Base-by-base conservation (phyloP, 768 basidiomycete genomes). In the Lactifluus volemus region DNA sequence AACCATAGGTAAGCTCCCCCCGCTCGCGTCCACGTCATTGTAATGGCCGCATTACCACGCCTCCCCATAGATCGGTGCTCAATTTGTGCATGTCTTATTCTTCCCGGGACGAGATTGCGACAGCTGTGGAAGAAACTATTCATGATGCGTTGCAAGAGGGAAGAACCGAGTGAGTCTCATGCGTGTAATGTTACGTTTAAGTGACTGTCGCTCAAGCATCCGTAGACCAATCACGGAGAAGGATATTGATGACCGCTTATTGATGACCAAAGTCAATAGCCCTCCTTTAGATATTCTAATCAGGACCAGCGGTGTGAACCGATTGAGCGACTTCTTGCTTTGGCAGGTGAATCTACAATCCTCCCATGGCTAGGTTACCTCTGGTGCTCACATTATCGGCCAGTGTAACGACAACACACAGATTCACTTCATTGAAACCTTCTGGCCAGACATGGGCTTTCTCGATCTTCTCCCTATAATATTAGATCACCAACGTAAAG, bases 61-160 rank as follows among this genome's bases (percentile, higher is more conserved):
- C 5, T 34, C 15, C 32, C 41, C 25, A 12, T 58, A 98, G 95
- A 36, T 85, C 89, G 1, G 86, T 95, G 30, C 78, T 98, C 39
- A 98, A 98, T 69, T 76, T 98, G 5, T 92, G 90, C 74, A 92
- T 94, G 79, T 87, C 96, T 0, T 99, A 98, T 69, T 80, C 92
- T 5, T 88, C 94, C 2, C 81, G 88, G 32, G 91, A 99, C 69
- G 97, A 99, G 72, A 94, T 98, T 12, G 81, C 89, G 2, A 82
- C 83, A 0, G 90, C 96, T 0, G 81, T 98, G 3, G 76, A 84
- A 62, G 72, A 75, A 1, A 76, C 75, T 41, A 76, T 84, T 44
- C 72, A 73, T 8, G 70, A 76, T n/a, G 74, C 75, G 32, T 67
- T 78, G n/a, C 68, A 73, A 55, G 55, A 67, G 7, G 72, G 71